Evolutionary conservation across 257 asterid species (phyloP), one percentile per base, ranked within the genome.

Genomic region (Capsicum baccatum): DNA sequence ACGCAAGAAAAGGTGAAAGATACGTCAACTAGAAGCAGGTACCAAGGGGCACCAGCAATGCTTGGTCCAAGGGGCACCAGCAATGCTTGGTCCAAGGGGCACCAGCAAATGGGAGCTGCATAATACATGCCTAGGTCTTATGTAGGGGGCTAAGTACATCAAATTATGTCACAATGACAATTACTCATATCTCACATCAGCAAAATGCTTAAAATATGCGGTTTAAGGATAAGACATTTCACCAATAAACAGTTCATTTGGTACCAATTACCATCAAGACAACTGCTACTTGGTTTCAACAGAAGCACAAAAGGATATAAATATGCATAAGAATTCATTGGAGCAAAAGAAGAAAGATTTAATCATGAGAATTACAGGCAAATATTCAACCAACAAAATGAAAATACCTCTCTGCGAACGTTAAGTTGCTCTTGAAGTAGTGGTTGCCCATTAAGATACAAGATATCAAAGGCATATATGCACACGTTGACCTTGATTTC

Each of bases 401-500:
- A 82, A 39, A 62, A 83, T 93, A 95, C 99, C 97, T 95, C 95
- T 87, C 99, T 91, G 73, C 98, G 98, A 84, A 90, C 89, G 79
- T 88, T 84, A 39, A 97, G 97, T 85, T 95, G 98, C 83, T 94
- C 98, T 79, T 93, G 96, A 66, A 97, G 90, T 90, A 95, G 98
- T 85, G 90, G 87, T 87, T 92, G 92, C 67, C 99, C 98, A 83
- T 97, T 89, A 13, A 97, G 89, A 88, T 93, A 93, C 88, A 97
- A 92, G 74, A 95, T 90, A 85, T 97, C 99, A 83, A 97, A 97
- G 57, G 99, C 97, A 89, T n/a, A 97, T 87, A 95, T 93, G 92
- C 97, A 95, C 79, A 97, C 99, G 4, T 89, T 85, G 86, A 97
- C 97, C 91, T 94, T 94, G 85, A 95, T 95, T 42, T 94, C 99